Percentiles rank a stretch among this genome's conserved stretches.
Evolutionary conservation across 495 filamentous ascomycete genomes (phyloP).

Genomic region (Daldinia decipiens): DNA sequence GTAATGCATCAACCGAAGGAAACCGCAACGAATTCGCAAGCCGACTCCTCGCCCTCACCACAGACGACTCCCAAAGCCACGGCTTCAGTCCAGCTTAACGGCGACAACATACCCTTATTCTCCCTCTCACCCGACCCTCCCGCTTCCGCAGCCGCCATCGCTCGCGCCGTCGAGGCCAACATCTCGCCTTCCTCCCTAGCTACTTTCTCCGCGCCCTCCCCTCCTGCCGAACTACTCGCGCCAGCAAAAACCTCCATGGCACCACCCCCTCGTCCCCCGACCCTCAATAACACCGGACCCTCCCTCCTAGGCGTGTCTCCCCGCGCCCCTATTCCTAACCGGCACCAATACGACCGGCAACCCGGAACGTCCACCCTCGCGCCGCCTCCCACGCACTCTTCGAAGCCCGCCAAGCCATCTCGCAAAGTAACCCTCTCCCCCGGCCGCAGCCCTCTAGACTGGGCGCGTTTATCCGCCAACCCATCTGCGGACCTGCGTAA

Average conservation of each 20-base stretch:
- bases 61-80: slow-evolving; percentile 58
- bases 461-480: slow-evolving; percentile 79
- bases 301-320: slow-evolving; percentile 36
- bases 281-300: slow-evolving; percentile 20
- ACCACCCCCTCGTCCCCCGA: slow-evolving; percentile 43
- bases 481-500: slow-evolving; percentile 75
- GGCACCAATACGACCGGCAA: slow-evolving; percentile 48
- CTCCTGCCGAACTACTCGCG: slow-evolving; percentile 23
- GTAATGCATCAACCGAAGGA: background rate
- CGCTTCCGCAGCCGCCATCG: slow-evolving; percentile 55
- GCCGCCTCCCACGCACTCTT: slow-evolving; percentile 58
- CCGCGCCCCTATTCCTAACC: slow-evolving; percentile 42
- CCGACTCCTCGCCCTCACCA: slow-evolving; percentile 11
- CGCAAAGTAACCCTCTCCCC: slow-evolving; percentile 78
- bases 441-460: slow-evolving; percentile 93
- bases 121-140: slow-evolving; percentile 52
- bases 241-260: slow-evolving; percentile 40
- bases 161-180: slow-evolving; percentile 31
- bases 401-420: slow-evolving; percentile 60
- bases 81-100: slow-evolving; percentile 15
- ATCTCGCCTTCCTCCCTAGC: slow-evolving; percentile 33
- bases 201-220: slow-evolving; percentile 33
- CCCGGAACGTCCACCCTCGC: slow-evolving; percentile 53
- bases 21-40: slow-evolving; percentile 10
- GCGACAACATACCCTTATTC: slow-evolving; percentile 51